Percentiles rank a stretch among this genome's conserved stretches.
These are phyloP conservation scores for Selaginella moellendorffii DNA, from an alignment of 75 land plant species.

Conservation along the genomic window DNA sequence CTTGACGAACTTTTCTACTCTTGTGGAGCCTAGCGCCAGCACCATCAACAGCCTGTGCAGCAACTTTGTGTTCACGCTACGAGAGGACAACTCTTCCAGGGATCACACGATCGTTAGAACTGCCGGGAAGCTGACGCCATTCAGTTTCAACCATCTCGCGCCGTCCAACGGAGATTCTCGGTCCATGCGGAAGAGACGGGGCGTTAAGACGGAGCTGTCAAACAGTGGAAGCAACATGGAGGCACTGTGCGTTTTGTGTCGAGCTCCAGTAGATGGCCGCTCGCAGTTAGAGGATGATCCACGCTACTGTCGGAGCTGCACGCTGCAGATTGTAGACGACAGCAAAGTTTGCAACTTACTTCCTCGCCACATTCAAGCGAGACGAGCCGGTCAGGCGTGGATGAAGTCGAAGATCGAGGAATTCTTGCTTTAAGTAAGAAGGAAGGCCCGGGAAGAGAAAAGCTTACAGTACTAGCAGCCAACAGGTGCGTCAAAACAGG, in stretches of 20 bases:
- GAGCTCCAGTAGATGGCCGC: neutral
- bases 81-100: slow-evolving; percentile 90
- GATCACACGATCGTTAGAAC: slow-evolving; percentile 83
- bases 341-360: no score
- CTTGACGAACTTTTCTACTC: neutral
- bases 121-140: slow-evolving; percentile 76
- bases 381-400: no score
- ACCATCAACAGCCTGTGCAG: slow-evolving; percentile 42
- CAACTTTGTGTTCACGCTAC: slow-evolving; percentile 12
- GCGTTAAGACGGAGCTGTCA: neutral
- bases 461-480: no score
- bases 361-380: no score
- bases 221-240: neutral
- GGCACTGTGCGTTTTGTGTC: neutral
- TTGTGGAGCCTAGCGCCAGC: neutral
- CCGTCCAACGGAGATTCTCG: no score
- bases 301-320: neutral
- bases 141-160: slow-evolving; percentile 52
- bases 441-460: no score
- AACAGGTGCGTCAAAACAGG: no score
- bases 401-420: no score
- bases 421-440: no score
- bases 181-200: no score
- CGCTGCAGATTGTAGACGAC: neutral
- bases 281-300: neutral